Evolutionary conservation across 768 basidiomycete species (phyloP), one percentile per base, ranked within the genome.

Genomic region (Boletellus sp.): DNA sequence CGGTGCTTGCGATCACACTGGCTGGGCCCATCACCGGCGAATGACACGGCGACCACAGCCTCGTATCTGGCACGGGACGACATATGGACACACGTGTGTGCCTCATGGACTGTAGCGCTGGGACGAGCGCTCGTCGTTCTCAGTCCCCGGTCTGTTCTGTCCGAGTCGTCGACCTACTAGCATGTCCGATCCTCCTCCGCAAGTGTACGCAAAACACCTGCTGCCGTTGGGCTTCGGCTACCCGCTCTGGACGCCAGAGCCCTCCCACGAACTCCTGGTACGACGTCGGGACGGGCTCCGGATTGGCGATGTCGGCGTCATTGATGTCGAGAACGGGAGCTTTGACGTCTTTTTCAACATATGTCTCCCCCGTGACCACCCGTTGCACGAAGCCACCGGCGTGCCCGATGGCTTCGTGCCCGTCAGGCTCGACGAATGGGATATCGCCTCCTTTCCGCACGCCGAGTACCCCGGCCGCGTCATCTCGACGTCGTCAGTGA

Each of bases 271-370:
- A 33, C 28, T 38, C 37, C 10, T 32, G 28, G 10, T 45, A 16
- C 33, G 33, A 37, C 19, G 56, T 13, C 47, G 42, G 2, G 48
- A 57, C 16, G 70, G 70, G 4, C 57, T 67, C 19, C 61, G 48
- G 37, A 68, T 72, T 26, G 70, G 72, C 2, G 71, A 73, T 47
- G 65, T 72, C 4, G 69, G 69, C 13, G 57, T 70, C 31, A 32
- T 72, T 24, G 61, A 47, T 20, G 33, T 63, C 3, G 59, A 57
- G 20, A 56, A 60, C 33, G 71, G 70, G 32, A 57, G 55, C 8
- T 73, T 73, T 34, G 63, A 66, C 42, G 67, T 68, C 48, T 61
- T 71, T 2, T 73, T 72, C 57, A 72, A 70, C 44, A 65, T 72
- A 6, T 66, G 62, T 37, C 55, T 68, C 5, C 58, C 68, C 35